These are phyloP conservation scores for Clonostachys rosea DNA, from an alignment of 2,329 filamentous ascomycete genomes.

Conservation along the genomic window DNA sequence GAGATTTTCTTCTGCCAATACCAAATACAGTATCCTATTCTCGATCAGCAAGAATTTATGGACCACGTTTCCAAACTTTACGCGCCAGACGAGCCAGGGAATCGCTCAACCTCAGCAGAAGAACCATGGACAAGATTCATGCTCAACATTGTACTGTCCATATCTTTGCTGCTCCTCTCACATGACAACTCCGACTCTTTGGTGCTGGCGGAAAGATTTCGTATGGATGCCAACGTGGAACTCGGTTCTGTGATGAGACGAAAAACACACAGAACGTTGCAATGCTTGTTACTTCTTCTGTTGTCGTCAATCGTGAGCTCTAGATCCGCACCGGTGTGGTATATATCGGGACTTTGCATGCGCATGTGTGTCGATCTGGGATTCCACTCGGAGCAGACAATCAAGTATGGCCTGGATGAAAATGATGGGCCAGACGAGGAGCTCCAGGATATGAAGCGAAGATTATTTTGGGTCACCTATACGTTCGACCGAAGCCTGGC, in stretches of 20 bases:
- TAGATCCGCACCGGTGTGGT: constrained; percentile 11
- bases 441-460: constrained; percentile 7
- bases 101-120: background rate
- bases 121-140: constrained; percentile 9
- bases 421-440: constrained; percentile 1
- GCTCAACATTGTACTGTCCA: constrained; percentile 12
- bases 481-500: constrained; percentile 12
- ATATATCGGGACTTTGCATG: constrained; percentile 13
- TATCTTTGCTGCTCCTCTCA: constrained; percentile 8
- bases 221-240: constrained; percentile 8
- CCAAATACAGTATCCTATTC: constrained; percentile 13
- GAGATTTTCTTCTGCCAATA: constrained; percentile 13
- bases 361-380: constrained; percentile 14
- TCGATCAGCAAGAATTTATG: constrained; percentile 9
- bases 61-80: constrained; percentile 2
- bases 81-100: background rate
- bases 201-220: constrained; percentile 8
- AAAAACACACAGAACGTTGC: constrained; percentile 10
- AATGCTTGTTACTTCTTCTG: constrained; percentile 11
- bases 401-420: background rate
- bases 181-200: constrained; percentile 10
- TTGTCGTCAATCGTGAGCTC: constrained; percentile 10
- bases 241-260: constrained; percentile 9
- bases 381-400: constrained; percentile 10
- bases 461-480: constrained; percentile 16